These are phyloP conservation scores for Trichoderma koningii DNA, from an alignment of 2,329 filamentous ascomycete genomes.

Conservation along the genomic window DNA sequence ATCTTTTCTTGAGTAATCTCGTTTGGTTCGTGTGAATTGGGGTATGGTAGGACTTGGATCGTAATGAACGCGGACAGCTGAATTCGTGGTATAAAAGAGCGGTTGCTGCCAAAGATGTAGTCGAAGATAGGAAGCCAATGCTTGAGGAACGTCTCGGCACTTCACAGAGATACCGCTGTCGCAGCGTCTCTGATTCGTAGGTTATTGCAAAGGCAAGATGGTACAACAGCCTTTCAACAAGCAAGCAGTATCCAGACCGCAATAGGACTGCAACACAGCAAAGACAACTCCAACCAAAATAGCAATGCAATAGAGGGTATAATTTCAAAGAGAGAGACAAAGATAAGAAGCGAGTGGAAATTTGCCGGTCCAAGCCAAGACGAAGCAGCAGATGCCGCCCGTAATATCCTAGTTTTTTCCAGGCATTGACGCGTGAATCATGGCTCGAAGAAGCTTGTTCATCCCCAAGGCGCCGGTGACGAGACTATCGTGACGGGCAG, in stretches of 20 bases:
- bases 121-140: constrained; percentile 2
- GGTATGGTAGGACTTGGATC: background rate
- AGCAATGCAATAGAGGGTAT: background rate
- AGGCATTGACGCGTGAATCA: background rate
- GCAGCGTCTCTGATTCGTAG: background rate
- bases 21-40: background rate
- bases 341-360: background rate
- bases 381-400: constrained; percentile 4
- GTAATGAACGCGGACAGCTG: background rate
- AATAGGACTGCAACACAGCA: background rate
- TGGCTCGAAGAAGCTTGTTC: constrained; percentile 6
- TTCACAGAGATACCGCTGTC: background rate
- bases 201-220: background rate
- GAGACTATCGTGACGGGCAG: constrained; percentile 19
- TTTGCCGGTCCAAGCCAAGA: background rate
- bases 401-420: background rate
- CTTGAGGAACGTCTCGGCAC: background rate
- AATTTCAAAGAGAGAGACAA: background rate
- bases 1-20: background rate
- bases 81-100: background rate
- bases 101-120: background rate
- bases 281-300: background rate
- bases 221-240: background rate
- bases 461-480: constrained; percentile 22
- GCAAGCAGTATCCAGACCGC: background rate